Conservation (phyloP, 2,329 filamentous ascomycete genomes). For the Dactylellina cionopaga region DNA sequence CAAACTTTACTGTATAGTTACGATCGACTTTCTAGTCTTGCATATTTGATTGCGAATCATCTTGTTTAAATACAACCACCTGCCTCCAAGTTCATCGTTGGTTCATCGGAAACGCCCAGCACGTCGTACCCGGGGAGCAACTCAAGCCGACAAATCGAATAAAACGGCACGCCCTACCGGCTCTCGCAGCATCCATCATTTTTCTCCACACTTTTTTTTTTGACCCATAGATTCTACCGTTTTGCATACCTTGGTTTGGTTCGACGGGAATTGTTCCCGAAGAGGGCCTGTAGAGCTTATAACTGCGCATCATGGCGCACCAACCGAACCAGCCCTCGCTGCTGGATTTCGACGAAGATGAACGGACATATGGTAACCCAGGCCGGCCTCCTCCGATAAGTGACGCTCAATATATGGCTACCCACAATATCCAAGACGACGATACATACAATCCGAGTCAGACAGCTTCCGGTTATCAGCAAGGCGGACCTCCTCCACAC, state of each 20-base stretch:
- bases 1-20: neutral
- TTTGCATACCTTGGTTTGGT: neutral
- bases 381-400: constrained; percentile 55
- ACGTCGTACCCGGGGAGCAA: constrained; percentile 35
- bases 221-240: constrained; percentile 8
- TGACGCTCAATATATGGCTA: constrained; percentile 55
- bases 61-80: constrained; percentile 9
- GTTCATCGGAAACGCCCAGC: constrained; percentile 3
- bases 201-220: neutral
- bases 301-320: constrained; percentile 53
- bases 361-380: constrained; percentile 57
- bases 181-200: constrained; percentile 32
- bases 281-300: constrained; percentile 26
- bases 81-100: constrained; percentile 10
- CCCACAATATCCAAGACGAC: constrained; percentile 51
- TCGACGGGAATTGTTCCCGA: constrained; percentile 37
- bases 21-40: neutral
- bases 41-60: constrained; percentile 20
- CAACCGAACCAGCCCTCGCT: constrained; percentile 53
- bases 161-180: constrained; percentile 29
- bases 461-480: constrained; percentile 43
- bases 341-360: constrained; percentile 57
- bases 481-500: constrained; percentile 53
- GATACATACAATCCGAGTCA: constrained; percentile 43
- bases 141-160: constrained; percentile 39